A percentile compares a stretch with the other conserved stretches of the same genome.
Evolutionary conservation across 2,329 filamentous ascomycete species (phyloP).

Genomic region (Tolypocladium cylindrosporum): DNA sequence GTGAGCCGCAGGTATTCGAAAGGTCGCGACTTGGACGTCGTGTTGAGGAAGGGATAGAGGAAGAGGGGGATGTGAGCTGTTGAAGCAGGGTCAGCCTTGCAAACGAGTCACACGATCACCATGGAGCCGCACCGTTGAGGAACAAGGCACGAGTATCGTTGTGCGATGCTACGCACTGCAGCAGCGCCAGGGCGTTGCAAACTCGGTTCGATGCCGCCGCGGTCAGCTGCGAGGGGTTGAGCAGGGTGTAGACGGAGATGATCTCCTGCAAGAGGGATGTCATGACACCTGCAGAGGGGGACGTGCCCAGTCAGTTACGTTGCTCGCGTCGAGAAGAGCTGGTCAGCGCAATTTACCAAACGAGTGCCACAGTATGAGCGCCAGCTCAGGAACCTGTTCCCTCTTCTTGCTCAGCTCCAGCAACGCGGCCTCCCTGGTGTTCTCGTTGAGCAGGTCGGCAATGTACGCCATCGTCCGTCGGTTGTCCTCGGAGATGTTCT

Average conservation of each 20-base stretch:
- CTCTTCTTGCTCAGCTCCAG: conserved; percentile 97
- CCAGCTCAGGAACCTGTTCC: conserved; percentile 93
- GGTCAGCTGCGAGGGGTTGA: conserved; percentile 94
- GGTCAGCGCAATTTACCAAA: conserved; percentile 57
- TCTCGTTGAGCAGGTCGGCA: conserved; percentile 79
- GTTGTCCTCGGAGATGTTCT: conserved; percentile 79
- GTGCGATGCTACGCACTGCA: conserved; percentile 96
- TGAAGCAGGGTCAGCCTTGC: conserved; percentile 4
- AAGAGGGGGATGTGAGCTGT: conserved; percentile 94
- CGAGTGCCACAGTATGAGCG: conserved; percentile 95
- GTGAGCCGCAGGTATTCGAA: conserved; percentile 97
- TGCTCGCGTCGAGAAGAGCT: not conserved
- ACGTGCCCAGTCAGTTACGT: not conserved
- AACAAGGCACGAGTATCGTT: conserved; percentile 93
- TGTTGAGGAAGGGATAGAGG: conserved; percentile 96
- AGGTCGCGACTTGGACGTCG: conserved; percentile 92
- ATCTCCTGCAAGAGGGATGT: conserved; percentile 95
- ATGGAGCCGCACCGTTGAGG: conserved; percentile 62
- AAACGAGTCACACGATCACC: not conserved
- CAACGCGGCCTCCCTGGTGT: conserved; percentile 78
- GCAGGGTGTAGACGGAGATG: conserved; percentile 92
- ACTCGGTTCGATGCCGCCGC: conserved; percentile 96
- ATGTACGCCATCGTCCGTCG: conserved; percentile 88
- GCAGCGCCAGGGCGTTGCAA: conserved; percentile 88
- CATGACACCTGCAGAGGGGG: conserved; percentile 67